Base-by-base conservation (phyloP, 164 flowering plant genomes). In the Litsea cubeba region DNA sequence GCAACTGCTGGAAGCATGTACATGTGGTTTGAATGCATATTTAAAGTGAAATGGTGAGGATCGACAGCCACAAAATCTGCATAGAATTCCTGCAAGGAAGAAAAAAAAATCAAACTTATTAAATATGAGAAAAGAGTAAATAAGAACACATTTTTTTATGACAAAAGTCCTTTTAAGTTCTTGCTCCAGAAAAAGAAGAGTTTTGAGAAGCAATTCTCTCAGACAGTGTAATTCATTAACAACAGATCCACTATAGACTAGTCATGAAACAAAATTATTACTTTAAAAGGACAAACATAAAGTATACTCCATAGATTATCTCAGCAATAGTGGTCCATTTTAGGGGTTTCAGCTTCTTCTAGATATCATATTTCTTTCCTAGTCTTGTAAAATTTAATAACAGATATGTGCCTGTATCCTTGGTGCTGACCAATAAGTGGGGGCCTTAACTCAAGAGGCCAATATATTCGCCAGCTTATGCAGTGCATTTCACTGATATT, bases 1-100 rank as follows among this genome's bases (percentile, higher is more conserved):
- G 87, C 85, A 66, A 88, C 94, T 46, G 94, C 92, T 77, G 97
- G 99, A 70, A 95, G 92, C 99, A 95, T 93, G 77, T 95, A 93
- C 49, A 88, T 78, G 79, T 90, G 89, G 81, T 93, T 93, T 60
- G 87, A 80, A 17, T 88, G 80, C 60, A 84, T 77, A 78, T 90
- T 90, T 57, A 95, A 82, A 50, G 88, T 85, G 87, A 93, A 92
- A 82, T 93, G 98, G 67, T 84, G 86, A 60, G 96, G 87, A 84
- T 95, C 98, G 76, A 80, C 46, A n/a, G 98, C 92, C 78, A 89
- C 88, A 83, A 93, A 89, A 74, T 95, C 99, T 32, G 91, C 97
- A 91, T 88, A 95, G 76, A 88, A 89, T 78, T 95, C 99, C 98
- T 93, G 97, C 88, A 87, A 79, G 46, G 69, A 20, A 65, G 46